Percentiles rank a stretch among this genome's conserved stretches.
Conservation (phyloP, 306 rosid genomes). For the Quercus rubra region DNA sequence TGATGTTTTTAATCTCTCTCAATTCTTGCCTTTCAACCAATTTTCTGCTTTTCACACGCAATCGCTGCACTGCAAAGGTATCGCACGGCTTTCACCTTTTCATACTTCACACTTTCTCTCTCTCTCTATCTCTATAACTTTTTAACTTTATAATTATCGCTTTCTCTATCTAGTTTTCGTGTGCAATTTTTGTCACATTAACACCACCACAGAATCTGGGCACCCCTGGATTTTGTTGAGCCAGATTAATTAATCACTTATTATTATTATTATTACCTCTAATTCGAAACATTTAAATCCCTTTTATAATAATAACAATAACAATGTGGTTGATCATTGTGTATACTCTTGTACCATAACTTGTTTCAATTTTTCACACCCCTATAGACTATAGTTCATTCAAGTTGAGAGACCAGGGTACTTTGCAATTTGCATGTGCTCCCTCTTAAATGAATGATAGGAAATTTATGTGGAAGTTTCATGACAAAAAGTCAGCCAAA, state of each 20-base stretch:
- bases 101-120: conserved; percentile 28
- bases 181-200: conserved; percentile 47
- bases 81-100: conserved; percentile 73
- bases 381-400: too few species aligned
- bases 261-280: not conserved
- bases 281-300: conserved; percentile 3
- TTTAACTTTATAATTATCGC: conserved; percentile 4
- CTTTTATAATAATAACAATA: too few species aligned
- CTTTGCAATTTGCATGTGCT: not conserved
- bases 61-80: conserved; percentile 61
- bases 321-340: too few species aligned
- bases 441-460: not conserved
- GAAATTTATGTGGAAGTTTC: too few species aligned
- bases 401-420: not conserved
- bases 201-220: too few species aligned
- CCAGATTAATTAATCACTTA: too few species aligned
- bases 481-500: not conserved
- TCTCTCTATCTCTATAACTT: conserved; percentile 27
- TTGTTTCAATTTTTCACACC: too few species aligned
- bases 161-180: not conserved
- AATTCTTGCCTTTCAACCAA: conserved; percentile 40
- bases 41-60: conserved; percentile 80
- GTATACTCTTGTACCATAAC: too few species aligned
- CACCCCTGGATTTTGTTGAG: not conserved
- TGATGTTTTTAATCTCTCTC: conserved; percentile 11